Base-by-base conservation (phyloP, 2,329 filamentous ascomycete species). In the Colletotrichum sp. region DNA sequence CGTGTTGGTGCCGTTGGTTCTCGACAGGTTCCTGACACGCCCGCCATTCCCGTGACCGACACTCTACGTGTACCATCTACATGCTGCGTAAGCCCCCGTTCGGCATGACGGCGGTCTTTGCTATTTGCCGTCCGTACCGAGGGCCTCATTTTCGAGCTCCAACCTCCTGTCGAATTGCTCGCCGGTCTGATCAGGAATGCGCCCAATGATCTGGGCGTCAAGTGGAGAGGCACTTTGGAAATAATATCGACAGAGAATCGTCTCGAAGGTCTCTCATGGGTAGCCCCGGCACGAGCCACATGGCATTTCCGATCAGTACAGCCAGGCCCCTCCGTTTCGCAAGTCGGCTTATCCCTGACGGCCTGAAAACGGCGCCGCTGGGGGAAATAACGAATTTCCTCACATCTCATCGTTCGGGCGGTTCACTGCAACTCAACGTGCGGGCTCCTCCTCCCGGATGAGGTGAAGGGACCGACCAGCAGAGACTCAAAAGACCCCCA, bases 241-340 rank as follows among this genome's bases (percentile, higher is more conserved):
- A 52, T 43, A 58, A 68, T 30, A 68, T 36, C 26, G 26, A 57
- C 43, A 24, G 30, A 72, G 69, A 75, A 75, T 67, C 72, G 21
- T 67, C 72, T 75, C 69, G 55, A 75, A 75, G 30, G 18, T n/a
- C 32, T 12, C 48, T 28, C 64, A 67, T 63, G 73, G 69, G 26
- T 71, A 28, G 52, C 69, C 69, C 69, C 48, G 69, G 55, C 26
- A 28, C 30, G n/a, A 58, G 64, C 73, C 73, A 75, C 73, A 75
- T 75, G 69, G 73, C 52, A 67, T n/a, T 64, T 75, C 55, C 69
- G 69, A 67, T 55, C 38, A 58, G 26, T 24, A 52, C 52, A n/a
- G 60, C 26, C 57, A 57, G 43, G 38, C 30, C 30, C 21, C 38
- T 43, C 38, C 52, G 18, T 57, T 24, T 57, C 38, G 36, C 30